These are phyloP conservation scores for Ceratocystis albifundus DNA, from an alignment of 2,329 filamentous ascomycete species.

Conservation along the genomic window DNA sequence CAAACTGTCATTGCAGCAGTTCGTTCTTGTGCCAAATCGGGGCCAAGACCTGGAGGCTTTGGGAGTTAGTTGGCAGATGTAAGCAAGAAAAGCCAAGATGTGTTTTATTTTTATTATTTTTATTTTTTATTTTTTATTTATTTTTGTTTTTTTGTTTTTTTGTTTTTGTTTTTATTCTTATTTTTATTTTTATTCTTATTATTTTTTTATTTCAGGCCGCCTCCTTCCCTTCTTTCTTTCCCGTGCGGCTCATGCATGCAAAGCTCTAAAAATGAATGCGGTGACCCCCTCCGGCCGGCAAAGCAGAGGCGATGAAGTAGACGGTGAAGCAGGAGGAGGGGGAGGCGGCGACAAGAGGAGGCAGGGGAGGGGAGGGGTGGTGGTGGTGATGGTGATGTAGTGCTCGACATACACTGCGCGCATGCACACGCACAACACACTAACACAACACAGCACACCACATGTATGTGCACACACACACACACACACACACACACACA, in stretches of 20 bases:
- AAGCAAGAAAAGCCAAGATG: not conserved
- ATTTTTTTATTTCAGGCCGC: not conserved
- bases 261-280: conserved; percentile 7
- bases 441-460: too few species aligned
- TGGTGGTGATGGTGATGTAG: too few species aligned
- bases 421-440: too few species aligned
- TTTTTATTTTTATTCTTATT: not conserved
- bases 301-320: not conserved
- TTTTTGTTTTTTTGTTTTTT: not conserved
- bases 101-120: not conserved
- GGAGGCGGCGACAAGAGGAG: not conserved
- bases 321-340: not conserved
- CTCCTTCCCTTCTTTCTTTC: not conserved
- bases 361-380: not conserved
- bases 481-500: too few species aligned
- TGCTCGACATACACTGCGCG: too few species aligned
- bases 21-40: too few species aligned
- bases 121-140: not conserved
- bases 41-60: too few species aligned
- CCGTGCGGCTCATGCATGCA: not conserved
- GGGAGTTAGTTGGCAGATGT: not conserved
- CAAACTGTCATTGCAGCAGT: too few species aligned
- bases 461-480: too few species aligned
- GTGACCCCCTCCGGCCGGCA: not conserved
- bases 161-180: not conserved